phyloP scores from a whole-genome alignment of 495 filamentous ascomycete genomes.

The Chaetomium fimeti region DNA sequence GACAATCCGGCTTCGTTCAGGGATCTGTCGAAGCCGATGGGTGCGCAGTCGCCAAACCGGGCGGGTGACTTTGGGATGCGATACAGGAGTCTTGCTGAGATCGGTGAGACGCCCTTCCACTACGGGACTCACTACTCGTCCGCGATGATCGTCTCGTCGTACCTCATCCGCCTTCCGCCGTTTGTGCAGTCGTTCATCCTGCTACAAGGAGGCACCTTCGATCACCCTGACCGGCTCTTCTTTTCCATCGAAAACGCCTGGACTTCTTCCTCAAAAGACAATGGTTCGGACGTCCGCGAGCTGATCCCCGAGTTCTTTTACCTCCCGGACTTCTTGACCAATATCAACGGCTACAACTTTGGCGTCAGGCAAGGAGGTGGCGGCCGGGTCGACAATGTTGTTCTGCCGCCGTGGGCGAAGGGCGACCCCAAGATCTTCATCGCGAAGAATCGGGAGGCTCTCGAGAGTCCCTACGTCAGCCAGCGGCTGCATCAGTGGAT shows the following conservation, averaged over 20 bases:
- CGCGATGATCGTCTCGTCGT: slow-evolving; percentile 97
- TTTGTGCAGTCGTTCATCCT: slow-evolving; percentile 97
- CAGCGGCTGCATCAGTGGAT: slow-evolving; percentile 91
- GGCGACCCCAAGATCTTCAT: slow-evolving; percentile 96
- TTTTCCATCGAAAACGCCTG: slow-evolving; percentile 90
- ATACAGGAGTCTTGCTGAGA: slow-evolving; percentile 86
- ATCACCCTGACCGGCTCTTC: slow-evolving; percentile 93
- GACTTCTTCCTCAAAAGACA: slow-evolving; percentile 83
- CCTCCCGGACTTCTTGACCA: slow-evolving; percentile 87
- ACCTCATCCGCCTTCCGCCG: slow-evolving; percentile 89
- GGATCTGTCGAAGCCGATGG: slow-evolving; percentile 94
- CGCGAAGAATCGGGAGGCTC: slow-evolving; percentile 85
- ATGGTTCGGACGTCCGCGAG: slow-evolving; percentile 91
- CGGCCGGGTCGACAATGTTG: slow-evolving; percentile 77
- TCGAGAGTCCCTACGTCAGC: slow-evolving; percentile 93
- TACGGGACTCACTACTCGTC: slow-evolving; percentile 99
- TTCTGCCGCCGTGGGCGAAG: slow-evolving; percentile 92
- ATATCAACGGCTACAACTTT: slow-evolving; percentile 92
- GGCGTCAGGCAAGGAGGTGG: slow-evolving; percentile 76
- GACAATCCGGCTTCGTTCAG: slow-evolving; percentile 79
- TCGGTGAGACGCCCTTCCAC: slow-evolving; percentile 89
- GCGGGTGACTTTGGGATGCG: slow-evolving; percentile 75
- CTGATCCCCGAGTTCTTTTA: slow-evolving; percentile 97
- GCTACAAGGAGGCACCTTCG: slow-evolving; percentile 94
- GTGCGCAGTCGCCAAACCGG: slow-evolving; percentile 75